Conservation (phyloP, 768 basidiomycete genomes). For the Amanita rubescens region DNA sequence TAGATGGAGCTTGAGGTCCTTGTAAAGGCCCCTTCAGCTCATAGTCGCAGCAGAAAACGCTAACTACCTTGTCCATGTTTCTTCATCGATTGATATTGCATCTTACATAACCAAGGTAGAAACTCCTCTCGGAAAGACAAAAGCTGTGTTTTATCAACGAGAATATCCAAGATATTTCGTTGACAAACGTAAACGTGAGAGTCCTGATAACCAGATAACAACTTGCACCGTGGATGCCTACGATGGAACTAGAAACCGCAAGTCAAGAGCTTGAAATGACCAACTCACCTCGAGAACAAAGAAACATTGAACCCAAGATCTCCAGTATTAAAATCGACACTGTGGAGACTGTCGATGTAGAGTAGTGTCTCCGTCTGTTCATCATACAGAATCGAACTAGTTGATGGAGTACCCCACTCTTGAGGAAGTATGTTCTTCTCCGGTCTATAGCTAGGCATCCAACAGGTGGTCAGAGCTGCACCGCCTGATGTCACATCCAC, state of each 20-base stretch:
- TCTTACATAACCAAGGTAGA: slow-evolving; percentile 86
- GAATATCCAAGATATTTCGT: slow-evolving; percentile 60
- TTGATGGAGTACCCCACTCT: slow-evolving; percentile 53
- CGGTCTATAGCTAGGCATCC: slow-evolving; percentile 43
- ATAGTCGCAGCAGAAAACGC: neutral
- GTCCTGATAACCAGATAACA: slow-evolving; percentile 68
- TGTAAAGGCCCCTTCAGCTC: neutral
- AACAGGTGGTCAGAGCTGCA: slow-evolving; percentile 59
- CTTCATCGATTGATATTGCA: slow-evolving; percentile 65
- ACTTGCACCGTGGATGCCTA: slow-evolving; percentile 64
- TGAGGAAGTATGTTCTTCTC: slow-evolving; percentile 54
- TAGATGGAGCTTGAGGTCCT: neutral
- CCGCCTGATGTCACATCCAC: slow-evolving; percentile 58
- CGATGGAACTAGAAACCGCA: neutral
- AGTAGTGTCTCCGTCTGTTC: slow-evolving; percentile 56
- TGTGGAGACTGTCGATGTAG: slow-evolving; percentile 66
- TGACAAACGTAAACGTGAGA: slow-evolving; percentile 91
- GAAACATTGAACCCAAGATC: slow-evolving; percentile 73
- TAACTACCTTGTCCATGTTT: slow-evolving; percentile 43
- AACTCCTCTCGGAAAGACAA: slow-evolving; percentile 88
- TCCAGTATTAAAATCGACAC: slow-evolving; percentile 57
- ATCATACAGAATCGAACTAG: slow-evolving; percentile 62
- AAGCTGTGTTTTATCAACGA: slow-evolving; percentile 61
- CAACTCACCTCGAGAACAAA: slow-evolving; percentile 52
- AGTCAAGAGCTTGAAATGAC: slow-evolving; percentile 2